These are phyloP conservation scores for Eurotiales sp. DNA, from an alignment of 2,329 filamentous ascomycete species.

Conservation along the genomic window DNA sequence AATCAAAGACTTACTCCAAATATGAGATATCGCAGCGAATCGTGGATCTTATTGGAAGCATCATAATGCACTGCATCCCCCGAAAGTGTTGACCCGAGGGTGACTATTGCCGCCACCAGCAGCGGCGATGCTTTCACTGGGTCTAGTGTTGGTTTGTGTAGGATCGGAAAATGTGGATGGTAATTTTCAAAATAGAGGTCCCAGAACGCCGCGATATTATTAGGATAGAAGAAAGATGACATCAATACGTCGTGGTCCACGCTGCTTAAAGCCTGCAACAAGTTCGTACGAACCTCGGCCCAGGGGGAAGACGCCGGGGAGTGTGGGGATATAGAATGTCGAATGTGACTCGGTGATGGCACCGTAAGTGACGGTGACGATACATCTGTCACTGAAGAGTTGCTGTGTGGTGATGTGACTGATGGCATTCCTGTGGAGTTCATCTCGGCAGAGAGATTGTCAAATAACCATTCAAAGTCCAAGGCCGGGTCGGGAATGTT, in stretches of 20 bases:
- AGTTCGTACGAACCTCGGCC: constrained; percentile 17
- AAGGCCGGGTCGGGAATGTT: constrained; percentile 19
- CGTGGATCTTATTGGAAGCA: constrained; percentile 21
- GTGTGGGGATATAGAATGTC: constrained; percentile 13
- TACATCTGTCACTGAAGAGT: constrained; percentile 12
- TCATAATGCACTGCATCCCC: constrained; percentile 20
- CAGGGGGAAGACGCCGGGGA: constrained; percentile 18
- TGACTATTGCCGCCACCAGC: constrained; percentile 25
- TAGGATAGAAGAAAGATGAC: constrained; percentile 23
- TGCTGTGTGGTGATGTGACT: constrained; percentile 14
- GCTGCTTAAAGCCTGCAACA: constrained; percentile 19
- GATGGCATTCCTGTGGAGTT: constrained; percentile 14
- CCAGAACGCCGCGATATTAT: constrained; percentile 21
- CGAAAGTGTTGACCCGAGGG: constrained; percentile 23
- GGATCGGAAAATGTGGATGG: constrained; percentile 26
- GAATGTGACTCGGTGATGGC: constrained; percentile 16
- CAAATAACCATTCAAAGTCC: constrained; percentile 25
- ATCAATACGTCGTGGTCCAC: constrained; percentile 18
- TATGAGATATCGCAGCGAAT: constrained; percentile 23
- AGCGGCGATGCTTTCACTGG: constrained; percentile 19
- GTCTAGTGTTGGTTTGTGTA: constrained; percentile 22
- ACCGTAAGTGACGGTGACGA: constrained; percentile 16
- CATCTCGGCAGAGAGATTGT: constrained; percentile 18
- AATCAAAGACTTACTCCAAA: constrained; percentile 20
- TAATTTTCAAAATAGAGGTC: constrained; percentile 26